Base-by-base conservation (phyloP, 2,329 filamentous ascomycete genomes). In the Penicillium oxalicum region DNA sequence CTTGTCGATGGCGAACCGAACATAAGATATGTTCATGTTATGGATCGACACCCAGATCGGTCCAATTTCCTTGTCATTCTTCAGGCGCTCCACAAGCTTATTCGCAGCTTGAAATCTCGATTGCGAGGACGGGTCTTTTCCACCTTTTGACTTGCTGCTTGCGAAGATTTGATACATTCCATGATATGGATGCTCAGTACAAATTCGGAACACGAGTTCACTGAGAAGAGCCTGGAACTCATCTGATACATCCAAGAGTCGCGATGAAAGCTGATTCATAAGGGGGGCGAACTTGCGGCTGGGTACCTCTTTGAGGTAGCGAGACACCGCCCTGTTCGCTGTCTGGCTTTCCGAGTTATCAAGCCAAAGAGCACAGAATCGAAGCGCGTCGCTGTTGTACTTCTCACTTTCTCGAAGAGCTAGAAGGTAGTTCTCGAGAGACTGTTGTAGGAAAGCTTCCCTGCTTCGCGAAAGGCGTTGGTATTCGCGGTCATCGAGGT, bases 101-200 rank as follows among this genome's bases (percentile, higher is more conserved):
- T 78, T 80, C 1, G 90, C 89, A 11, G 91, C 90, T 53, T 77
- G 78, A 59, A 86, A 82, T 42, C 93, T 83, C 4, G 86, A 85
- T 18, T 83, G 73, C 0, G 88, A 87, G 3, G 86, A 80, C 36
- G 86, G 81, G 56, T 96, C 91, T 57, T 86, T 84, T 45, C 76
- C 71, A 44, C 68, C 77, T 58, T 84, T 83, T 44, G 80, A 82
- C 59, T 84, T 87, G 39, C 81, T 83, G 24, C 86, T 84, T 2
- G 91, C 88, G 75, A 91, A 96, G 37, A 98, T 88, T 59, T 97
- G 91, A 65, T 98, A 95, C 83, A 97, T 91, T 42, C 90, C 90
- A 64, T 98, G 94, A 66, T 91, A 95, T 0, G 93, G 94, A 69
- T 99, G 93, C 49, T 98, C 90, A 9, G 80, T 77, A 63, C 91